Evolutionary conservation across 1,284 basidiomycete species (phyloP).

Genomic region (Boletus calvinii): DNA sequence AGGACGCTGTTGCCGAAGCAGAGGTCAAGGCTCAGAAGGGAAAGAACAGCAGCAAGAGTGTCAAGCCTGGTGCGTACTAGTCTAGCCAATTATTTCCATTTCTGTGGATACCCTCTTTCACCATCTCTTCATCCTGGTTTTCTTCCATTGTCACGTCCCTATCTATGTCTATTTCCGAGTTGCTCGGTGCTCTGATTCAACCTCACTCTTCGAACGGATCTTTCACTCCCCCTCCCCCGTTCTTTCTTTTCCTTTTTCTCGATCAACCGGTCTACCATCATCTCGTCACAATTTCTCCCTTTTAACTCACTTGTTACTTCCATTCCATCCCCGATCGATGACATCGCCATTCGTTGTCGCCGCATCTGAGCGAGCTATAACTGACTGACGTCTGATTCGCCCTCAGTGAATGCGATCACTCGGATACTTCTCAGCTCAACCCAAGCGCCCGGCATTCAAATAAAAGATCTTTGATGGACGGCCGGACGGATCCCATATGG

Average conservation of each 20-base stretch:
- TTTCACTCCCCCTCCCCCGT: background rate
- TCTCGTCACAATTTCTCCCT: slow-evolving; percentile 4
- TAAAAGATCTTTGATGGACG: slow-evolving; percentile 38
- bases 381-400: slow-evolving; percentile 16
- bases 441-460: slow-evolving; percentile 82
- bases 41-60: slow-evolving; percentile 36
- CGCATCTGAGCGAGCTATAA: slow-evolving; percentile 1
- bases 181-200: slow-evolving; percentile 1
- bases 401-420: slow-evolving; percentile 64
- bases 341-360: slow-evolving; percentile 3
- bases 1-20: slow-evolving; percentile 37
- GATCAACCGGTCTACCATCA: background rate
- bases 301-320: slow-evolving; percentile 1
- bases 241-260: background rate
- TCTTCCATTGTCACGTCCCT: background rate
- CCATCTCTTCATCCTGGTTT: background rate
- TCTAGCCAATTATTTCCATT: background rate
- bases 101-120: background rate
- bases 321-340: slow-evolving; percentile 15
- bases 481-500: background rate
- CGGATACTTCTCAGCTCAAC: slow-evolving; percentile 82
- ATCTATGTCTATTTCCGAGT: background rate
- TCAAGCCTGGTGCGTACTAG: slow-evolving; percentile 41
- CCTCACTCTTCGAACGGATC: background rate
- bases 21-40: slow-evolving; percentile 37